Conservation (phyloP, 225 moss, liverwort and hornwort species). For the Lunularia cruciata region DNA sequence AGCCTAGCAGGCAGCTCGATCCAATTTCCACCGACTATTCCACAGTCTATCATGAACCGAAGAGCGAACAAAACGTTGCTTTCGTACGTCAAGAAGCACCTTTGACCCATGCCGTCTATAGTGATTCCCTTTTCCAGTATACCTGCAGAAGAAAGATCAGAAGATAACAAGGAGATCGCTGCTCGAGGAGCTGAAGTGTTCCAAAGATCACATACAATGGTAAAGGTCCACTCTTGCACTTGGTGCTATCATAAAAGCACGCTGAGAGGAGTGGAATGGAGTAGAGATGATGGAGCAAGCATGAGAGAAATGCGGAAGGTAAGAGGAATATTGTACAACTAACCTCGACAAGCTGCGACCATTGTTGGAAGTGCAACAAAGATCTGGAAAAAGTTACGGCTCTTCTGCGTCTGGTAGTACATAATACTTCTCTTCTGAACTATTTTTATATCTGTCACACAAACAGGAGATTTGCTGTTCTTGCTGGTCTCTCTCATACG, state of each 20-base stretch:
- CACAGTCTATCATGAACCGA: constrained; percentile 97
- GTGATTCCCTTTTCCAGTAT: constrained; percentile 86
- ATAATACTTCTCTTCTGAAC: constrained; percentile 93
- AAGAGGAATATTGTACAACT: not conserved
- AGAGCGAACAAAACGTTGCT: constrained; percentile 97
- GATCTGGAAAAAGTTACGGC: constrained; percentile 77
- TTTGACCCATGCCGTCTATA: constrained; percentile 77
- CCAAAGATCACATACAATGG: not conserved
- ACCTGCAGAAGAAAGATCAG: constrained; percentile 50
- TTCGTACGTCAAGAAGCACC: constrained; percentile 85
- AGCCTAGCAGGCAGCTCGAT: constrained; percentile 72
- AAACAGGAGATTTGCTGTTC: constrained; percentile 62
- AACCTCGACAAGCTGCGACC: constrained; percentile 91
- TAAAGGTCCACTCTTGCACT: too few relatives aligned
- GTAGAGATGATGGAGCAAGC: too few relatives aligned
- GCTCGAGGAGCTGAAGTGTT: not conserved
- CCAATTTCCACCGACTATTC: constrained; percentile 96
- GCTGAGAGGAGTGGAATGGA: too few relatives aligned
- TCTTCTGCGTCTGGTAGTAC: constrained; percentile 83
- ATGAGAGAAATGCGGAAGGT: not conserved
- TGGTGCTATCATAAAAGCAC: too few relatives aligned
- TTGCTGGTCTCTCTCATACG: constrained; percentile 86
- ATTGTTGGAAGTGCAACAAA: constrained; percentile 84
- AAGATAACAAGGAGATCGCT: not conserved
- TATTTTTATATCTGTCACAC: constrained; percentile 76